Evolutionary conservation across 768 basidiomycete genomes (phyloP).

Genomic region (Russula abietina): DNA sequence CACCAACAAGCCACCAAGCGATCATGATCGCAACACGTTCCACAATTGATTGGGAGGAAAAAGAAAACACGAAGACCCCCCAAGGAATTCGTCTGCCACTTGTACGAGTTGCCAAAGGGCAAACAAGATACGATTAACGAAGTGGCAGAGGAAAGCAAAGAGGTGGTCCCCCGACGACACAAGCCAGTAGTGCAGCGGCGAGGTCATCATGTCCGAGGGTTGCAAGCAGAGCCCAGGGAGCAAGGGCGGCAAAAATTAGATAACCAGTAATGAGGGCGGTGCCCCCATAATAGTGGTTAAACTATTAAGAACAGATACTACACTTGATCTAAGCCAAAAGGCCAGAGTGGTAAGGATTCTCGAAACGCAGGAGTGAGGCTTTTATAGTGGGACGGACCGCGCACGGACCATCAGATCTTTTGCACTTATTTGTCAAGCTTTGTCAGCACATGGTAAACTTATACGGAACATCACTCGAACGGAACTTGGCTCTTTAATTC

Average conservation of each 20-base stretch:
- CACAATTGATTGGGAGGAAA: too few species aligned
- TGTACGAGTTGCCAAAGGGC: background rate
- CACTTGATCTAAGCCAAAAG: slow-evolving; percentile 98
- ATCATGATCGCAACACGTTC: too few species aligned
- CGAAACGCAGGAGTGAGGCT: background rate
- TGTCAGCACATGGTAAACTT: background rate
- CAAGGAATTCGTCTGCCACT: slow-evolving; percentile 6
- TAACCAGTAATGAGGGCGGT: slow-evolving; percentile 32
- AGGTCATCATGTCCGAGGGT: slow-evolving; percentile 22
- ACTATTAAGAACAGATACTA: slow-evolving; percentile 94
- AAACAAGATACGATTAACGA: background rate
- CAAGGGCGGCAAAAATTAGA: slow-evolving; percentile 32
- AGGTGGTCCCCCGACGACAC: slow-evolving; percentile 21
- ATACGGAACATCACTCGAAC: too few species aligned
- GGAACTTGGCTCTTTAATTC: too few species aligned
- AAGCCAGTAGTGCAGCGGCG: slow-evolving; percentile 24
- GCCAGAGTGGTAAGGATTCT: slow-evolving; percentile 70
- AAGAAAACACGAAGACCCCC: too few species aligned
- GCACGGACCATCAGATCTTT: background rate
- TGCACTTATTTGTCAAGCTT: background rate
- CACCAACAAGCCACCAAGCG: too few species aligned
- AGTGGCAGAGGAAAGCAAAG: background rate
- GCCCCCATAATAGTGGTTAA: slow-evolving; percentile 42
- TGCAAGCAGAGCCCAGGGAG: slow-evolving; percentile 24
- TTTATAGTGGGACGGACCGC: slow-evolving; percentile 5